Evolutionary conservation across 2,329 filamentous ascomycete genomes (phyloP).

Genomic region (Parastagonospora avenae): DNA sequence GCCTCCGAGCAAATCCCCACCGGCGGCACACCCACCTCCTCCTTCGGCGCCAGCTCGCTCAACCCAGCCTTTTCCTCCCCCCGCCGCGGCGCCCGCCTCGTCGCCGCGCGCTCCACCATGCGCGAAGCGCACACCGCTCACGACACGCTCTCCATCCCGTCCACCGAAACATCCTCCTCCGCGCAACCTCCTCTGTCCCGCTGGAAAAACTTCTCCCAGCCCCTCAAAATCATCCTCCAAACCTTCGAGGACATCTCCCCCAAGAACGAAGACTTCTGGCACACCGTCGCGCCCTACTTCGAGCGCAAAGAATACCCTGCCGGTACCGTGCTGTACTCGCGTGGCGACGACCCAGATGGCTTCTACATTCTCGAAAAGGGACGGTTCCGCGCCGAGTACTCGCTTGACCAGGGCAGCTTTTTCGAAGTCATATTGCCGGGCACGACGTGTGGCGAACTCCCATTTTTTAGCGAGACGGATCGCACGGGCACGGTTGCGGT

Average conservation of each 20-base stretch:
- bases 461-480: slow-evolving; percentile 90
- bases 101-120: slow-evolving; percentile 78
- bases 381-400: slow-evolving; percentile 87
- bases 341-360: slow-evolving; percentile 74
- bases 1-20: slow-evolving; percentile 18
- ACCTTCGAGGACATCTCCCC: slow-evolving; percentile 89
- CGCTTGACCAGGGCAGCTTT: slow-evolving; percentile 84
- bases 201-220: slow-evolving; percentile 88
- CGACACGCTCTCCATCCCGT: slow-evolving; percentile 17
- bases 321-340: slow-evolving; percentile 76
- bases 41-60: slow-evolving; percentile 37
- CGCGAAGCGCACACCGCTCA: slow-evolving; percentile 52
- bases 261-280: slow-evolving; percentile 96
- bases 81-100: slow-evolving; percentile 74
- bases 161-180: slow-evolving; percentile 16
- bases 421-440: slow-evolving; percentile 93
- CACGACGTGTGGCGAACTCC: slow-evolving; percentile 92
- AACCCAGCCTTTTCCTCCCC: slow-evolving; percentile 75
- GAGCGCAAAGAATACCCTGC: slow-evolving; percentile 67
- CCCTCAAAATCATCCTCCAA: slow-evolving; percentile 87
- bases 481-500: slow-evolving; percentile 86
- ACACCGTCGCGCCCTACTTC: slow-evolving; percentile 78
- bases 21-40: slow-evolving; percentile 30
- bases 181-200: slow-evolving; percentile 51
- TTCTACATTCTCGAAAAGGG: slow-evolving; percentile 93